A percentile compares a stretch with the other conserved stretches of the same genome.
phyloP scores from a whole-genome alignment of 192 early-diverging fungal species.

The Cetraspora pellucida region DNA sequence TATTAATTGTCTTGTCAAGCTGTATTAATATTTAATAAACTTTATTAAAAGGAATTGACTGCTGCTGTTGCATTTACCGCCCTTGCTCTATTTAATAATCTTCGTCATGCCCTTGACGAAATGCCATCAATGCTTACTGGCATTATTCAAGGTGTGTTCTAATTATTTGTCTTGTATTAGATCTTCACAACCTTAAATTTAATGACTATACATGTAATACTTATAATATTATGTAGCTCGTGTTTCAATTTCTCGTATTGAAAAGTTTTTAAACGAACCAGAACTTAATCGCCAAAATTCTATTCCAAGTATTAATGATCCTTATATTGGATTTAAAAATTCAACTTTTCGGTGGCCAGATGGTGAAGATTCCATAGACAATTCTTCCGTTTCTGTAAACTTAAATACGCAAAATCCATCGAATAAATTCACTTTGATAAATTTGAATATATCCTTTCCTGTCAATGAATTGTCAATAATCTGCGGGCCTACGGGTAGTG shows the following conservation, averaged over 20 bases:
- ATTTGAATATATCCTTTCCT: constrained; percentile 72
- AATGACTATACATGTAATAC: no score
- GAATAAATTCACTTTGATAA: constrained; percentile 56
- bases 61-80: constrained; percentile 58
- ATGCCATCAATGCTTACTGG: constrained; percentile 62
- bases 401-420: constrained; percentile 30
- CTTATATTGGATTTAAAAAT: constrained; percentile 65
- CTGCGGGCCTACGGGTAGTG: constrained; percentile 87
- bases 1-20: neutral
- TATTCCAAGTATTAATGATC: constrained; percentile 41
- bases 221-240: constrained; percentile 33
- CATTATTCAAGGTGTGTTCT: constrained; percentile 52
- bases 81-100: constrained; percentile 71
- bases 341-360: constrained; percentile 70
- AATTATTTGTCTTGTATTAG: neutral
- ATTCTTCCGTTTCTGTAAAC: constrained; percentile 25
- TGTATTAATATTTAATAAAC: constrained; percentile 32
- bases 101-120: constrained; percentile 66
- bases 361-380: constrained; percentile 39
- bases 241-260: constrained; percentile 72
- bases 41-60: constrained; percentile 9
- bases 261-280: constrained; percentile 72
- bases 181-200: neutral
- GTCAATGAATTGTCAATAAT: constrained; percentile 73
- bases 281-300: constrained; percentile 58